Evolutionary conservation across 257 asterid species (phyloP).

Genomic region (Solanum tacnaense): DNA sequence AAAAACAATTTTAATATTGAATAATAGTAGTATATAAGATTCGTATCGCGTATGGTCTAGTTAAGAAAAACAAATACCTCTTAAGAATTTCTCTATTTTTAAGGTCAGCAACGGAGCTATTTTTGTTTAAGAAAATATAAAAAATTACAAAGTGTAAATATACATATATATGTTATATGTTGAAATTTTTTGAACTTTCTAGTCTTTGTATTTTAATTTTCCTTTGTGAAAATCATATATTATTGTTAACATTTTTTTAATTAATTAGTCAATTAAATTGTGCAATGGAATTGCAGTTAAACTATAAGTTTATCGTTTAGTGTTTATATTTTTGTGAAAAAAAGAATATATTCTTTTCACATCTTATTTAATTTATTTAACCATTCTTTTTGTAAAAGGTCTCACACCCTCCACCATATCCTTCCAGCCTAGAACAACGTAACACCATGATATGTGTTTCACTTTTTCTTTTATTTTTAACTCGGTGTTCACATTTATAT

Average conservation of each 20-base stretch:
- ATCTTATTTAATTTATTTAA: not conserved
- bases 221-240: not conserved
- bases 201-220: not conserved
- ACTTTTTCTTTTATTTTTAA: not conserved
- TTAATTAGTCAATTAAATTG: not conserved
- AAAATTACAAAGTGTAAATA: not conserved
- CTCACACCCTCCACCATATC: not conserved
- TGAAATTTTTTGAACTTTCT: not conserved
- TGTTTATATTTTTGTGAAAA: not conserved
- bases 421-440: not conserved
- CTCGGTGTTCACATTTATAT: not conserved
- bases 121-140: not conserved
- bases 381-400: not conserved
- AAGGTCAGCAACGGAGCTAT: accelerated
- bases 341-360: not conserved
- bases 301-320: not conserved
- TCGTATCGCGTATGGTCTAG: too few relatives aligned
- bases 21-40: not conserved
- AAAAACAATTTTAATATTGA: not conserved
- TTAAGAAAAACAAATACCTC: not conserved
- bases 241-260: not conserved
- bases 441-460: not conserved
- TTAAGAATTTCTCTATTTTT: not conserved
- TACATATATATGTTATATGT: not conserved
- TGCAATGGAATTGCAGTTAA: not conserved